phyloP scores from a whole-genome alignment of 2,329 filamentous ascomycete species.

The Sclerotiophoma versabilis region DNA sequence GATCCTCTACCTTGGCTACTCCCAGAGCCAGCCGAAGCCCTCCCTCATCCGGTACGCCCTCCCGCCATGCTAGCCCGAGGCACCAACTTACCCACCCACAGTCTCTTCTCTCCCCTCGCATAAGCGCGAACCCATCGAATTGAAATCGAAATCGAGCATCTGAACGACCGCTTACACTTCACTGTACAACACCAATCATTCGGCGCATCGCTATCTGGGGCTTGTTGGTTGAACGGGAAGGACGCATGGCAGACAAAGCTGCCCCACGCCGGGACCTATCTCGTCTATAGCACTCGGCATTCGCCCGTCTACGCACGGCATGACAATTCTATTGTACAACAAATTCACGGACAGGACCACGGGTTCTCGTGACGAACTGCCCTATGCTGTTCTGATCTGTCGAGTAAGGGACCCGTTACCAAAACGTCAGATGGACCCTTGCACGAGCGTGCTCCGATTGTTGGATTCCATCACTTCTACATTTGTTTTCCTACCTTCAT shows the following conservation, averaged over 20 bases:
- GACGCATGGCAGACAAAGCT: conserved; percentile 10
- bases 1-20: conserved; percentile 97
- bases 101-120: conserved; percentile 50
- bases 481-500: background rate
- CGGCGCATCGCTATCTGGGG: conserved; percentile 37
- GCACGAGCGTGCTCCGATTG: conserved; percentile 23
- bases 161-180: conserved; percentile 24
- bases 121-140: conserved; percentile 23
- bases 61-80: background rate
- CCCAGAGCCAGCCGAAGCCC: conserved; percentile 89
- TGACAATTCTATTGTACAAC: conserved; percentile 30
- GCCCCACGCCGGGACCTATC: conserved; percentile 5
- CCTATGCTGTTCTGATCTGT: conserved; percentile 18
- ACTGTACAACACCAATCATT: conserved; percentile 43
- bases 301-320: conserved; percentile 22
- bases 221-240: conserved; percentile 16
- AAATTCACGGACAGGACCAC: conserved; percentile 15
- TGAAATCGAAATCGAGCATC: conserved; percentile 13
- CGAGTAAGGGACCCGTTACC: background rate
- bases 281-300: conserved; percentile 25
- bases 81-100: conserved; percentile 29
- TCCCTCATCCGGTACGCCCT: conserved; percentile 71
- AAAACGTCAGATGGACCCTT: background rate
- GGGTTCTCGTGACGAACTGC: conserved; percentile 18
- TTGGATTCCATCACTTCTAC: conserved; percentile 17